Percentiles rank a stretch among this genome's conserved stretches.
These are phyloP conservation scores for Dactylis glomerata DNA, from an alignment of 176 grass and related monocot genomes.

Conservation along the genomic window DNA sequence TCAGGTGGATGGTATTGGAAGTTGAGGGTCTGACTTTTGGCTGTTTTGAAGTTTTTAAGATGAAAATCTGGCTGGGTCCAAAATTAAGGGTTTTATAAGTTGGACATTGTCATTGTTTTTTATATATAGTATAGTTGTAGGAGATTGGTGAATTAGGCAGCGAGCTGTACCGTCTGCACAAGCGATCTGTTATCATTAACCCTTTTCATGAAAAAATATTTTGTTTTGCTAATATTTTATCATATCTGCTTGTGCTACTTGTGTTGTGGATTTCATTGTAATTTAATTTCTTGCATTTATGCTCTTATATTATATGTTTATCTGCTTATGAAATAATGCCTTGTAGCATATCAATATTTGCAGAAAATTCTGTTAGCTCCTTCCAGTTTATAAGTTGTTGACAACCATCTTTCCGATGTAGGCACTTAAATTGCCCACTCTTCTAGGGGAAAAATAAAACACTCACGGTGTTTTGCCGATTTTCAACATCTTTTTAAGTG, in stretches of 20 bases:
- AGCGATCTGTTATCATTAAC: neutral
- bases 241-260: neutral
- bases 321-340: constrained; percentile 2
- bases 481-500: constrained; percentile 77
- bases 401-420: constrained; percentile 29
- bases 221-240: neutral
- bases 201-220: neutral
- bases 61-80: neutral
- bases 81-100: neutral
- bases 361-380: constrained; percentile 8
- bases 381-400: constrained; percentile 17
- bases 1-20: neutral
- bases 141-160: neutral
- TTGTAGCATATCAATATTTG: neutral
- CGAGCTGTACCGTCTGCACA: neutral
- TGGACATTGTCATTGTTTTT: neutral
- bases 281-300: constrained; percentile 7
- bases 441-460: constrained; percentile 54
- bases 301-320: constrained; percentile 12
- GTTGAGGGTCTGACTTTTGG: neutral
- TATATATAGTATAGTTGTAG: neutral
- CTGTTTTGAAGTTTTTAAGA: neutral
- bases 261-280: neutral
- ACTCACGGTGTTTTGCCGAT: constrained; percentile 32
- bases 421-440: constrained; percentile 60